Conservation (phyloP, 805 yeast genomes). For the Danielozyma ontarioensis region DNA sequence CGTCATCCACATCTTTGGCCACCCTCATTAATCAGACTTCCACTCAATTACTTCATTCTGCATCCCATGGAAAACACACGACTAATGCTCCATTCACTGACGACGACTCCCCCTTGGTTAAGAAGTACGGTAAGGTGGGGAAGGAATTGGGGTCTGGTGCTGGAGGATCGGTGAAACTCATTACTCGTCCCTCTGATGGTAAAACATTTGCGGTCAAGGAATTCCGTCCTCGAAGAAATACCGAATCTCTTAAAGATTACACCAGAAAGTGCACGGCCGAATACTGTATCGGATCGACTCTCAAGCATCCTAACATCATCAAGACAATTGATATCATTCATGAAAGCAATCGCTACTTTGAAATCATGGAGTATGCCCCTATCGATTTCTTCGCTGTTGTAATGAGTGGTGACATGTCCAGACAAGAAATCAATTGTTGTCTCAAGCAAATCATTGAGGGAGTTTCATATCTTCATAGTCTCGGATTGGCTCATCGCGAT, state of each 20-base stretch:
- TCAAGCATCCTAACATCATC: slow-evolving; percentile 77
- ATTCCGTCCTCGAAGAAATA: slow-evolving; percentile 65
- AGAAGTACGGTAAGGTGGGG: slow-evolving; percentile 69
- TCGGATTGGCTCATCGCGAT: slow-evolving; percentile 82
- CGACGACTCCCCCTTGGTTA: slow-evolving; percentile 22
- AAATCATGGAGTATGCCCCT: slow-evolving; percentile 94
- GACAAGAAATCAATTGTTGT: slow-evolving; percentile 80
- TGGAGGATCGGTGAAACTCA: slow-evolving; percentile 77
- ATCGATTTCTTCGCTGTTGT: slow-evolving; percentile 82
- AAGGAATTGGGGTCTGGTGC: slow-evolving; percentile 81
- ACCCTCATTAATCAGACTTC: slow-evolving; percentile 33
- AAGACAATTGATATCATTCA: slow-evolving; percentile 73
- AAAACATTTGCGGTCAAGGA: slow-evolving; percentile 80
- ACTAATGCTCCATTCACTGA: slow-evolving; percentile 14
- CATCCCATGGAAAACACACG: slow-evolving; percentile 17
- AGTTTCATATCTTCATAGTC: slow-evolving; percentile 65
- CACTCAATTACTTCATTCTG: slow-evolving; percentile 31
- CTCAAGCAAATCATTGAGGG: slow-evolving; percentile 71
- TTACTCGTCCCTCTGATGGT: slow-evolving; percentile 63
- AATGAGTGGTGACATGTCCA: slow-evolving; percentile 78
- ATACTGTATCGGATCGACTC: slow-evolving; percentile 77
- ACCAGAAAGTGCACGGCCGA: slow-evolving; percentile 88
- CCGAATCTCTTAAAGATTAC: slow-evolving; percentile 69
- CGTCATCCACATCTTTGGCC: slow-evolving; percentile 32
- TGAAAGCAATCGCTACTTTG: slow-evolving; percentile 66